A percentile compares a stretch with the other conserved stretches of the same genome.
phyloP scores from a whole-genome alignment of 2,329 filamentous ascomycete species.

The Dothidotthia symphoricarpi region DNA sequence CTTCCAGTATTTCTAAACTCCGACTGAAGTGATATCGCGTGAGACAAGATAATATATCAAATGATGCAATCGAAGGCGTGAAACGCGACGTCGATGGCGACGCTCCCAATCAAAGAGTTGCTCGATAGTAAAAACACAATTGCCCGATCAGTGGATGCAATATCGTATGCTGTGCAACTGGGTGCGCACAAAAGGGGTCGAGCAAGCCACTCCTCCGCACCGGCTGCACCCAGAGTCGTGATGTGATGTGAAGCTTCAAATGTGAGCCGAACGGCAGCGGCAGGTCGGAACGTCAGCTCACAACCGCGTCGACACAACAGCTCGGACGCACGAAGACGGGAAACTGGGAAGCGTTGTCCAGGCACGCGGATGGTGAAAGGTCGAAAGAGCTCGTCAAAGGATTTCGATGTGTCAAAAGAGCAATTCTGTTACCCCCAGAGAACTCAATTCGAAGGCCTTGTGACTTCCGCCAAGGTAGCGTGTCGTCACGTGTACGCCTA shows the following conservation, averaged over 20 bases:
- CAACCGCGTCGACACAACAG: conserved; percentile 10
- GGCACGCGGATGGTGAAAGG: conserved; percentile 24
- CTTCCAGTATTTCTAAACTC: too few species aligned
- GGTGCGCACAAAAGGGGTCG: conserved; percentile 8
- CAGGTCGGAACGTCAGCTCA: conserved; percentile 13
- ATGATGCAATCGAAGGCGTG: conserved; percentile 25
- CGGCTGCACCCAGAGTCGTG: conserved; percentile 12
- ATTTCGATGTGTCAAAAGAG: conserved; percentile 34
- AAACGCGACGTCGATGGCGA: conserved; percentile 22
- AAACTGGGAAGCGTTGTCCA: conserved; percentile 16
- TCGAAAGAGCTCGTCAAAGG: conserved; percentile 21
- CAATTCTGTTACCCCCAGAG: conserved; percentile 23
- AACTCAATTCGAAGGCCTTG: conserved; percentile 15
- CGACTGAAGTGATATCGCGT: background rate
- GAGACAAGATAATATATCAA: conserved; percentile 15
- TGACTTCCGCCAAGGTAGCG: conserved; percentile 5
- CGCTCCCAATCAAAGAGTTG: conserved; percentile 10
- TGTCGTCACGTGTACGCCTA: too few species aligned
- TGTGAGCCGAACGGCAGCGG: conserved; percentile 13
- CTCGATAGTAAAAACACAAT: conserved; percentile 9
- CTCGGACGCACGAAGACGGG: conserved; percentile 12
- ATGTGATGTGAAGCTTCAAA: conserved; percentile 12
- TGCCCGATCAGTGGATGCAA: conserved; percentile 8
- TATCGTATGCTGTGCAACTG: conserved; percentile 11
- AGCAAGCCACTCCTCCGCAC: conserved; percentile 21